These are phyloP conservation scores for Myxozyma udenii DNA, from an alignment of 805 yeast species.

Conservation along the genomic window DNA sequence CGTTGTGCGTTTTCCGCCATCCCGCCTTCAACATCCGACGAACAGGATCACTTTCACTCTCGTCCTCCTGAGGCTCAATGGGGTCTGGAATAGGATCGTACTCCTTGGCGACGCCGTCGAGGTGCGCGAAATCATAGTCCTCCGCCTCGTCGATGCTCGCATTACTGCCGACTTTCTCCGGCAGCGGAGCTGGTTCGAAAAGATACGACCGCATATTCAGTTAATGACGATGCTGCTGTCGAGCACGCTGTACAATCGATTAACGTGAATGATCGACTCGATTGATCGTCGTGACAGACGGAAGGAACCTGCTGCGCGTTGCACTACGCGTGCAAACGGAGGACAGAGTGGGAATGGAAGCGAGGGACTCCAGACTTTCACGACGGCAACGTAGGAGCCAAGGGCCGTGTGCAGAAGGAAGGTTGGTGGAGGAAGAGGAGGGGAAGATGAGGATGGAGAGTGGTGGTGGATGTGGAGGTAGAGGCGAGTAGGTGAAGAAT, in stretches of 20 bases:
- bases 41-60: constrained; percentile 7
- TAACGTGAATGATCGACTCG: too few relatives aligned
- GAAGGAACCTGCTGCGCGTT: too few relatives aligned
- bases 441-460: not conserved
- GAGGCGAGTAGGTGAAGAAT: not conserved
- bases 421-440: not conserved
- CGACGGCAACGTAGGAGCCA: too few relatives aligned
- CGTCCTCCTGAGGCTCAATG: constrained; percentile 3
- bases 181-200: constrained; percentile 24
- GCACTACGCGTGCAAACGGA: too few relatives aligned
- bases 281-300: too few relatives aligned
- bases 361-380: too few relatives aligned
- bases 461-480: not conserved
- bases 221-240: too few relatives aligned
- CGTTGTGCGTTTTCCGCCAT: constrained; percentile 1
- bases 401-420: too few relatives aligned
- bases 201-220: constrained; percentile 24
- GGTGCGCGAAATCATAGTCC: constrained; percentile 25
- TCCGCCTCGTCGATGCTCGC: constrained; percentile 25
- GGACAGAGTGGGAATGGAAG: too few relatives aligned
- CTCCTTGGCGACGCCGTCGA: constrained; percentile 30
- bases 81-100: constrained; percentile 18
- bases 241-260: too few relatives aligned
- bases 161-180: constrained; percentile 13
- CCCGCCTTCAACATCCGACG: constrained; percentile 1